Conservation (phyloP, 805 yeast species). For the Saccharomyces jurei region DNA sequence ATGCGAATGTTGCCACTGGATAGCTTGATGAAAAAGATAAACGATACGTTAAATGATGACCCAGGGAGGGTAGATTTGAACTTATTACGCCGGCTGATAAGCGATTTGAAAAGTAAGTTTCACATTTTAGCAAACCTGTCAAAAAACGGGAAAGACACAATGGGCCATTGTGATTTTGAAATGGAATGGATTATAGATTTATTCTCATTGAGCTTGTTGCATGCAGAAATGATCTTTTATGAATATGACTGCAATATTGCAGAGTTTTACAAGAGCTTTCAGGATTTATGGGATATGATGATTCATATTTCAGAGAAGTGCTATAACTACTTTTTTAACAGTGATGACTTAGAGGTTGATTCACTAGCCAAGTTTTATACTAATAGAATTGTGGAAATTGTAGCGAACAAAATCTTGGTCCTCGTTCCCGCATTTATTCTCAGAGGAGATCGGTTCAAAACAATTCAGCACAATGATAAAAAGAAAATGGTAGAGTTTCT, state of each 20-base stretch:
- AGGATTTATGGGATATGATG: conserved; percentile 18
- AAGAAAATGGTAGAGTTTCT: conserved; percentile 14
- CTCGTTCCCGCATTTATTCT: conserved; percentile 23
- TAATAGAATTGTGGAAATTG: conserved; percentile 25
- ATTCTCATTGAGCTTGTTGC: conserved; percentile 15
- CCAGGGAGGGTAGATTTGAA: conserved; percentile 16
- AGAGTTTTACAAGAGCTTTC: conserved; percentile 10
- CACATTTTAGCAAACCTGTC: conserved; percentile 4
- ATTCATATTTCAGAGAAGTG: conserved; percentile 15
- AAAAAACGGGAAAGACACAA: conserved; percentile 1
- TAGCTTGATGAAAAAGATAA: conserved; percentile 10
- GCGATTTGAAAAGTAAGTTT: conserved; percentile 7
- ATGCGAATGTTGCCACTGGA: conserved; percentile 14
- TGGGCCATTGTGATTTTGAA: conserved; percentile 14
- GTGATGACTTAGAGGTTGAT: conserved; percentile 5
- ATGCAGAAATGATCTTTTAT: conserved; percentile 19
- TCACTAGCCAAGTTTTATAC: conserved; percentile 20
- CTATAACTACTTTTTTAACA: conserved; percentile 13
- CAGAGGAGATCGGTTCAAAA: conserved; percentile 15
- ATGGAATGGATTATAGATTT: conserved; percentile 16
- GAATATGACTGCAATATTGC: conserved; percentile 11
- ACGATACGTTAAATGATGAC: conserved; percentile 15
- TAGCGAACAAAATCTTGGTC: conserved; percentile 16
- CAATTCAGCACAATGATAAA: conserved; percentile 5
- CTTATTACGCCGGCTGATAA: conserved; percentile 4